Evolutionary conservation across 768 basidiomycete genomes (phyloP), one percentile per base, ranked within the genome.

Genomic region (Lentinula detonsa): DNA sequence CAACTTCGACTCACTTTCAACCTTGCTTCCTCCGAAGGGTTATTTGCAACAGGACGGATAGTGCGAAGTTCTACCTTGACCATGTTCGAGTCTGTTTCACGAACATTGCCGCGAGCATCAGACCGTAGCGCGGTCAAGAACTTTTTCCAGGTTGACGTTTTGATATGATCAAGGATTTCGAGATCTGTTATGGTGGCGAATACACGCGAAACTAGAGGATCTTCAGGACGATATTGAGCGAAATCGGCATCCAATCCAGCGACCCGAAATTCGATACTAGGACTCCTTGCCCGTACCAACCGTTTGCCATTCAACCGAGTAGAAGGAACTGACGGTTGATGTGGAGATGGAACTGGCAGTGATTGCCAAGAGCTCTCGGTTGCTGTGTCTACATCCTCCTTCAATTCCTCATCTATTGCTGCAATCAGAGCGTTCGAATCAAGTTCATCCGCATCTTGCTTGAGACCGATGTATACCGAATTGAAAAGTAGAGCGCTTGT

Each of bases 91-190:
- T 85, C 92, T 4, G 91, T 94, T 74, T 97, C 94, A 37, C 95
- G 83, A 11, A 95, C 76, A 68, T 95, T 92, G 0, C 96, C 96
- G 59, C 84, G 84, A 15, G 91, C 86, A 74, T 96, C 94, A 6
- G 89, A 81, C 42, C 89, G 84, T 69, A 97, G 79, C 58, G 86
- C 85, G 3, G 94, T 95, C 62, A 99, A 75, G 71, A 99, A 98
- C 71, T 96, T 98, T 75, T 88, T 91, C 97, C 97, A 99, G 0
- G 97, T 98, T 8, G 95, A 98, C 0, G 95, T 95, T 77, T 92
- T 95, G 79, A 99, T 94, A 69, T 97, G 95, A 71, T 99, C 97
- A 55, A 98, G 76, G 62, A 98, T 97, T 72, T 97, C 93, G 18
- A 93, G 67, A 63, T 92, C 85, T 61, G 75, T 81, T 55, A 95